phyloP scores from a whole-genome alignment of 495 filamentous ascomycete species.

The Mycothermus thermophilus region DNA sequence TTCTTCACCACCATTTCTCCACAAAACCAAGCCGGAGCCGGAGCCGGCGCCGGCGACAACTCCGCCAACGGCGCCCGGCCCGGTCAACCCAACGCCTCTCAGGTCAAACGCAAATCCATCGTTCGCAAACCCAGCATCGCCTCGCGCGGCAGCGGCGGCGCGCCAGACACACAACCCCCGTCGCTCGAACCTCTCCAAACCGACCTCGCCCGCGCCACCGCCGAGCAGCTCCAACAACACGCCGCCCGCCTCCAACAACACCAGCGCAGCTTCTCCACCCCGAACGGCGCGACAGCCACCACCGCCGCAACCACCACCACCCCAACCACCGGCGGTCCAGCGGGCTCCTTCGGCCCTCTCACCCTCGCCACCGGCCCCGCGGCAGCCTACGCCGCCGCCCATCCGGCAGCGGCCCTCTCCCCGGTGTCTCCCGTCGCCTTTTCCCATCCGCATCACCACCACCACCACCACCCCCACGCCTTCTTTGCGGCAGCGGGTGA shows the following conservation, averaged over 20 bases:
- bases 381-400: conserved; percentile 23
- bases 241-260: conserved; percentile 26
- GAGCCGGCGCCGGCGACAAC: conserved; percentile 19
- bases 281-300: conserved; percentile 5
- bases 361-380: conserved; percentile 24
- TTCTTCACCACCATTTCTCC: conserved; percentile 80
- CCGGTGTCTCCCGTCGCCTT: conserved; percentile 33
- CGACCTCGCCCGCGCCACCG: conserved; percentile 19
- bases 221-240: conserved; percentile 14
- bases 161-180: too few species aligned
- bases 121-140: conserved; percentile 28
- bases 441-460: conserved; percentile 21
- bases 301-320: background rate
- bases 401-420: conserved; percentile 26
- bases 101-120: conserved; percentile 32
- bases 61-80: conserved; percentile 19
- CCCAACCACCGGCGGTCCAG: background rate
- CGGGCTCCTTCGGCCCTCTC: conserved; percentile 23
- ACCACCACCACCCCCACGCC: conserved; percentile 24
- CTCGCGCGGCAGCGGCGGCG: conserved; percentile 18
- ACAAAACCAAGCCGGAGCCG: too few species aligned
- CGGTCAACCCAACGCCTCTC: conserved; percentile 12
- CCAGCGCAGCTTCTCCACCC: conserved; percentile 27
- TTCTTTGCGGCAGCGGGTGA: conserved; percentile 38
- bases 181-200: conserved; percentile 31